Conservation (phyloP, 345 rosid species). For the Lumnitzera littorea region DNA sequence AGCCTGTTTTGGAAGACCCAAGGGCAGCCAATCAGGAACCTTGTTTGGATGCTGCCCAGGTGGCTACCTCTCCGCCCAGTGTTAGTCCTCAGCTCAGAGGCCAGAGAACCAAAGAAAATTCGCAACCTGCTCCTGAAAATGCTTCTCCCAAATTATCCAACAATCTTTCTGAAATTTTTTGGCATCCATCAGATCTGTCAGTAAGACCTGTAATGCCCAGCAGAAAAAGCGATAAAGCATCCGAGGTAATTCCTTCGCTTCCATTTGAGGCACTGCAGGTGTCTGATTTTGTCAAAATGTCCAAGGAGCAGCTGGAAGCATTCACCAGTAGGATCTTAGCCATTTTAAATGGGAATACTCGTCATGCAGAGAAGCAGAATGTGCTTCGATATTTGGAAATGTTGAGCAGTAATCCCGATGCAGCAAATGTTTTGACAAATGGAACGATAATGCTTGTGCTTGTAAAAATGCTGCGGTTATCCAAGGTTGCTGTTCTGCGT, state of each 20-base stretch:
- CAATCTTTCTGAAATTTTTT: slow-evolving; percentile 55
- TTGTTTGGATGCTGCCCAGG: slow-evolving; percentile 41
- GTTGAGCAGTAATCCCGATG: slow-evolving; percentile 78
- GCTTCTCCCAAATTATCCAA: slow-evolving; percentile 56
- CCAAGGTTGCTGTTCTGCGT: slow-evolving; percentile 81
- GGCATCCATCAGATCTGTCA: slow-evolving; percentile 96
- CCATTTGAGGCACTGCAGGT: slow-evolving; percentile 69
- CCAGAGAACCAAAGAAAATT: slow-evolving; percentile 52
- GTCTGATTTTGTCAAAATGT: slow-evolving; percentile 66
- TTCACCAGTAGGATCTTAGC: slow-evolving; percentile 50
- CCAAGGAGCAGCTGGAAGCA: slow-evolving; percentile 68
- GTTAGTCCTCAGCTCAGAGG: slow-evolving; percentile 58
- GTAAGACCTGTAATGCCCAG: slow-evolving; percentile 98
- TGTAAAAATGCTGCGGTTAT: slow-evolving; percentile 82
- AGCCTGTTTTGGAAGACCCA: slow-evolving; percentile 43
- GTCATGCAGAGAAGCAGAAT: slow-evolving; percentile 82
- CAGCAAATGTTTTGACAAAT: slow-evolving; percentile 82
- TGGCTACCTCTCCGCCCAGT: slow-evolving; percentile 52
- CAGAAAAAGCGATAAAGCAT: slow-evolving; percentile 71
- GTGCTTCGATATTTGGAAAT: slow-evolving; percentile 82
- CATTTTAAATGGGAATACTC: slow-evolving; percentile 59
- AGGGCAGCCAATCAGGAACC: slow-evolving; percentile 47
- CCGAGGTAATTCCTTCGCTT: slow-evolving; percentile 58
- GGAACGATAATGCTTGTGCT: slow-evolving; percentile 92
- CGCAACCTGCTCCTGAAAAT: slow-evolving; percentile 34